phyloP scores from a whole-genome alignment of 352 stramenopile genomes.

The Phytopythium mirpurense region DNA sequence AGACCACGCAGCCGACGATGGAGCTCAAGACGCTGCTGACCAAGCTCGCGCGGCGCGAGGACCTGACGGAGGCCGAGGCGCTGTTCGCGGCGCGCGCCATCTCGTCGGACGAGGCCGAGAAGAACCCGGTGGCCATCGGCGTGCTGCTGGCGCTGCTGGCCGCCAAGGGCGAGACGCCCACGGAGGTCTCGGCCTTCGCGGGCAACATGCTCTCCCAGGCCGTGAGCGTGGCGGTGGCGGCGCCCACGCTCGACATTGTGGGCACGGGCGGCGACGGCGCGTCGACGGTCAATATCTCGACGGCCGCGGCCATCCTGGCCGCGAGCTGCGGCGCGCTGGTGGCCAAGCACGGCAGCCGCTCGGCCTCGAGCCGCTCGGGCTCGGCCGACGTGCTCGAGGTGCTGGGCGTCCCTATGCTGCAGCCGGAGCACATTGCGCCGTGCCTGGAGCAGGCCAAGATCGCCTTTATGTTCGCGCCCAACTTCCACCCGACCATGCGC shows the following conservation, averaged over 20 bases:
- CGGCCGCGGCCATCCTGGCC: constrained; percentile 91
- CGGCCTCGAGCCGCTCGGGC: constrained; percentile 92
- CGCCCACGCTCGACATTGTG: constrained; percentile 97
- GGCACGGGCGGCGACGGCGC: constrained; percentile 97
- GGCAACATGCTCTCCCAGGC: constrained; percentile 94
- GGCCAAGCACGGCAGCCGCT: constrained; percentile 97
- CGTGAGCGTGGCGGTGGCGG: constrained; percentile 64
- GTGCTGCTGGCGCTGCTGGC: constrained; percentile 93
- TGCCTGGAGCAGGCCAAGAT: constrained; percentile 92
- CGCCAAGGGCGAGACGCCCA: constrained; percentile 92
- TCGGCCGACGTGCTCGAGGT: constrained; percentile 97
- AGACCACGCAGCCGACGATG: constrained; percentile 17
- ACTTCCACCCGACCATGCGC: constrained; percentile 97
- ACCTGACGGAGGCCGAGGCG: constrained; percentile 65
- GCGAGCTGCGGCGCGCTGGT: constrained; percentile 92
- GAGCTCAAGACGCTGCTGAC: constrained; percentile 69
- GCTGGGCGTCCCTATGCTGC: constrained; percentile 95
- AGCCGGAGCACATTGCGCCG: constrained; percentile 83
- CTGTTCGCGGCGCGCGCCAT: constrained; percentile 68
- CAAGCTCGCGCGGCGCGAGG: constrained; percentile 67
- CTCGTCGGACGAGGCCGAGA: constrained; percentile 48
- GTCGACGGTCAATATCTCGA: constrained; percentile 98
- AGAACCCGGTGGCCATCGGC: constrained; percentile 75
- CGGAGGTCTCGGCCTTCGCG: constrained; percentile 96
- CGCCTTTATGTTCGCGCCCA: constrained; percentile 97